Evolutionary conservation across 495 filamentous ascomycete species (phyloP), one percentile per base, ranked within the genome.

Genomic region (Hypoxylon fragiforme): DNA sequence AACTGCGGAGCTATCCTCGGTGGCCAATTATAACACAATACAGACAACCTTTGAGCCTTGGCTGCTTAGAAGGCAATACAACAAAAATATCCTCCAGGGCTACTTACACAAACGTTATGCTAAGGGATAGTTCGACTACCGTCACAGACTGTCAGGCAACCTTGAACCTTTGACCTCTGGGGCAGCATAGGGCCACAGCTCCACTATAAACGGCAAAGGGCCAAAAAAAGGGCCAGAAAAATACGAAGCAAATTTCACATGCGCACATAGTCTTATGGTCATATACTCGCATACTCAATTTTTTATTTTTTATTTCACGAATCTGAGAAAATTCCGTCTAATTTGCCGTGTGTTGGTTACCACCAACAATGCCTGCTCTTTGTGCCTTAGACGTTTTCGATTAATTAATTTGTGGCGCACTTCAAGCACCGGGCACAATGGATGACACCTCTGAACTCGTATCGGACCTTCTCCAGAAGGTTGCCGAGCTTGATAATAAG

Each of bases 401-500:
- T 46, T 62, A 31, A 65, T 50, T 50, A 53, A 53, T 47, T 54
- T 56, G 51, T 60, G 54, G 54, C 54, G 49, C 41, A 44, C 55
- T 51, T 9, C 9, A 57, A 61, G 49, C 49, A 40, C 7, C 47
- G 44, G 44, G 57, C 49, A 64, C 50, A 47, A 81, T 81, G 78
- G 75, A 77, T 63, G 76, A 78, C 62, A 69, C 73, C 15, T 68
- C 71, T 50, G 70, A 58, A 44, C 70, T 80, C 21, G 73, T 77
- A 22, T 69, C 70, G 28, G 73, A 78, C 58, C 73, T 82, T 48
- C 69, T 76, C 44, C 53, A 57, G 47, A 80, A 75, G 73, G 77
- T 82, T 36, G 52, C 67, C 21, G 73, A 77, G 54, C 76, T 81
- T 24, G 72, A 81, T 50, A 66, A 70, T 44, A 76, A 74, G 60